Conservation (phyloP, 108 stramenopile species). For the Pseudonitzschia pungens region DNA sequence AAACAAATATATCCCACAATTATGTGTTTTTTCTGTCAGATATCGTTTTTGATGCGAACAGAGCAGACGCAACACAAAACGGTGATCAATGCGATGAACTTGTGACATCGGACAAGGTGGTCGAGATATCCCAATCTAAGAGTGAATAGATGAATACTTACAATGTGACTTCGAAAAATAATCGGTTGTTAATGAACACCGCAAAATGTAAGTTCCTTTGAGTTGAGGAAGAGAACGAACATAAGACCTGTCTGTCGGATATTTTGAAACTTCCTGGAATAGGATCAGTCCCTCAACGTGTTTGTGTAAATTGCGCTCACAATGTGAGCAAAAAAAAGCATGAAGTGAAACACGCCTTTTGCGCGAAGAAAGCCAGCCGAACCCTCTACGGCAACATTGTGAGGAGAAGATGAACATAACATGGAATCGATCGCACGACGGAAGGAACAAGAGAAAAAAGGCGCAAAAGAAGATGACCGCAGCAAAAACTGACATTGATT, state of each 20-base stretch:
- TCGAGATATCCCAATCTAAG: not conserved
- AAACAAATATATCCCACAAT: not conserved
- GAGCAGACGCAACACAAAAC: not conserved
- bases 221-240: not conserved
- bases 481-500: not conserved
- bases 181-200: not conserved
- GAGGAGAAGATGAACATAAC: not conserved
- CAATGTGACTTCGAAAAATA: not conserved
- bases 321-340: not conserved
- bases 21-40: not conserved
- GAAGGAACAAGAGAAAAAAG: not conserved
- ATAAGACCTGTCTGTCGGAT: not conserved
- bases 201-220: not conserved
- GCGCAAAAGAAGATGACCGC: not conserved
- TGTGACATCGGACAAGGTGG: not conserved
- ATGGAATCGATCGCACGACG: not conserved
- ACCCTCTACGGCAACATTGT: not conserved
- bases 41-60: not conserved
- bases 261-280: not conserved
- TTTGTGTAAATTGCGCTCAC: not conserved
- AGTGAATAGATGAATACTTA: not conserved
- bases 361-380: slow-evolving; percentile 8
- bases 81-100: not conserved
- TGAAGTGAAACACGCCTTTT: not conserved
- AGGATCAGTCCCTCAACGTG: not conserved